Percentiles rank a stretch among this genome's conserved stretches.
Conservation (phyloP, 331 rosid species). For the Prunus yedoensis region DNA sequence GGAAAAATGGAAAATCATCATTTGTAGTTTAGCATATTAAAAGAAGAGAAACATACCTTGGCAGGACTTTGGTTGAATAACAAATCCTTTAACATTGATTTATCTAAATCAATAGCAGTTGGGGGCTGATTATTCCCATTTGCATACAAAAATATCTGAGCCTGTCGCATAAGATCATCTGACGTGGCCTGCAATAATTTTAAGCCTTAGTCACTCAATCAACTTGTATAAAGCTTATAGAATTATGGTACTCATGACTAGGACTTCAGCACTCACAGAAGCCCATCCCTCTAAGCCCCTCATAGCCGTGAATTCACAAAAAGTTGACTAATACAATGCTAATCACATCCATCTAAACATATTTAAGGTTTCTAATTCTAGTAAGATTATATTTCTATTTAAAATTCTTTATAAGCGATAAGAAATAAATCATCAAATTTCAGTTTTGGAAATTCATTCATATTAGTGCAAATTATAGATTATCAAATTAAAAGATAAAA, state of each 20-base stretch:
- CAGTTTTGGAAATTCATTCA: not conserved
- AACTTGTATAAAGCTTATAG: not conserved
- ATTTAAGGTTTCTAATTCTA: slow-evolving; percentile 1
- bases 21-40: not conserved
- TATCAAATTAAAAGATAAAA: not conserved
- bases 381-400: not conserved
- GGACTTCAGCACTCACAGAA: not conserved
- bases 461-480: not conserved
- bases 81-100: slow-evolving; percentile 70
- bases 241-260: not conserved
- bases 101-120: slow-evolving; percentile 77
- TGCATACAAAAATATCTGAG: slow-evolving; percentile 77
- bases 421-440: not conserved
- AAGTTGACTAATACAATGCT: too few relatives aligned
- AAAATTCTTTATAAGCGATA: not conserved
- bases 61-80: slow-evolving; percentile 88
- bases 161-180: slow-evolving; percentile 84
- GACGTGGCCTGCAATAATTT: slow-evolving; percentile 65
- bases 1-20: not conserved
- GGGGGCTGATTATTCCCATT: slow-evolving; percentile 86
- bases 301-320: too few relatives aligned
- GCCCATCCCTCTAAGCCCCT: too few relatives aligned
- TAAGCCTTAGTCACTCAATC: slow-evolving; percentile 20
- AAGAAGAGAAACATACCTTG: slow-evolving; percentile 46
- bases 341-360: not conserved